Evolutionary conservation across 441 rosid genomes (phyloP), one percentile per base, ranked within the genome.

Genomic region (Macaranga tanarius): DNA sequence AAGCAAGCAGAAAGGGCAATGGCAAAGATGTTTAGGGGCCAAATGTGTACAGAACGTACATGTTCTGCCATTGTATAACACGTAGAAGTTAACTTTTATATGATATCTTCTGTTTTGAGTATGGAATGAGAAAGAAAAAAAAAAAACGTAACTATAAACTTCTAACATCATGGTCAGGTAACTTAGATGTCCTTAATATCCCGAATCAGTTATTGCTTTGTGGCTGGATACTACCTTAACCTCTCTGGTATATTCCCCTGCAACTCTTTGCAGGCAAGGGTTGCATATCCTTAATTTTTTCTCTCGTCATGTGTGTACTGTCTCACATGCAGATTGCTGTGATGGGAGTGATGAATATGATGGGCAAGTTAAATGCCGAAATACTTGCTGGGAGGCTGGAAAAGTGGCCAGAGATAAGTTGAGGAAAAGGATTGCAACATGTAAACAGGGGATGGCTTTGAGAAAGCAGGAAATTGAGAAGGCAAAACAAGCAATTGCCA

Each of bases 331-430:
- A 95, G 97, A 93, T 82, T 95, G 98, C 79, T 95, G 99, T 79
- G 99, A 93, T 73, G 98, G 99, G 74, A 95, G 96, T 76, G 99
- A 95, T 51, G 99, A 95, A 81, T 93, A 95, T 80, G 98, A 88
- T 75, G 95, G 95, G 60, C 75, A 77, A 77, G 82, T 88, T 48
- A 79, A 84, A 69, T 95, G 99, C 81, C 74, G 78, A 63, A 89
- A 93, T 79, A 86, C 94, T 54, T 95, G 98, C 81, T 95, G 99
- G 99, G 95, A 95, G 77, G 93, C 94, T 73, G 98, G 99, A 15
- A 93, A 89, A 86, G 92, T 84, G 45, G 98, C 98, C 70, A 80
- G 94, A 69, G 90, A 89, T 72, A 95, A 82, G 79, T 81, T 95
- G 79, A 82, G 78, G 81, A 89, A 84, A 63, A 93, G 84, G 71